Conservation (phyloP, 169 alveolate genomes). For the Cryptosporidium felis region DNA sequence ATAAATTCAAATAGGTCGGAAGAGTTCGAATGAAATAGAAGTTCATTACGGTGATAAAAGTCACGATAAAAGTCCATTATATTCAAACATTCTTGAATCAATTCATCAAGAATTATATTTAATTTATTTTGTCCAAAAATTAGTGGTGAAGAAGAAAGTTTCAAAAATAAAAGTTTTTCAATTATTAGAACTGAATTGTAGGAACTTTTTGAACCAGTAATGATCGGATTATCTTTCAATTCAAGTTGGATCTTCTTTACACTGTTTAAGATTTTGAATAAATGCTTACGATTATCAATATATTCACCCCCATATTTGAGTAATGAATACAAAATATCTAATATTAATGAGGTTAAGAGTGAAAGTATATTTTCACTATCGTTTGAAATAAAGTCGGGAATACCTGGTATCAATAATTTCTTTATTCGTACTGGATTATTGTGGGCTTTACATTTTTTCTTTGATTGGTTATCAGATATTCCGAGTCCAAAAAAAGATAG, state of each 20-base stretch:
- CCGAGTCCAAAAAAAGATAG: not conserved
- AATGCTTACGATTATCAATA: not conserved
- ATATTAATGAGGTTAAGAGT: not conserved
- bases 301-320: not conserved
- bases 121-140: not conserved
- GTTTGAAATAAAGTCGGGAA: conserved; percentile 10
- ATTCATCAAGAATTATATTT: not conserved
- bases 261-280: not conserved
- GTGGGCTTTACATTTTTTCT: not conserved
- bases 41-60: not conserved
- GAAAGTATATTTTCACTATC: conserved; percentile 35
- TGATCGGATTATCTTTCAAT: not conserved
- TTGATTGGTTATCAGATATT: not conserved
- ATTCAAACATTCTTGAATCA: not conserved
- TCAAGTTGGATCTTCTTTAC: conserved; percentile 4
- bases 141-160: not conserved
- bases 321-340: conserved; percentile 16
- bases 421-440: not conserved
- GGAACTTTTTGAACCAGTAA: not conserved
- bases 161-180: not conserved
- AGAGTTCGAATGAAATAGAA: not conserved
- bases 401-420: conserved; percentile 21
- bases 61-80: not conserved
- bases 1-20: conserved; percentile 18
- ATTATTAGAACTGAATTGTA: not conserved